A percentile compares a stretch with the other conserved stretches of the same genome.
Evolutionary conservation across 306 rosid species (phyloP).

Genomic region (Casuarina equisetifolia): DNA sequence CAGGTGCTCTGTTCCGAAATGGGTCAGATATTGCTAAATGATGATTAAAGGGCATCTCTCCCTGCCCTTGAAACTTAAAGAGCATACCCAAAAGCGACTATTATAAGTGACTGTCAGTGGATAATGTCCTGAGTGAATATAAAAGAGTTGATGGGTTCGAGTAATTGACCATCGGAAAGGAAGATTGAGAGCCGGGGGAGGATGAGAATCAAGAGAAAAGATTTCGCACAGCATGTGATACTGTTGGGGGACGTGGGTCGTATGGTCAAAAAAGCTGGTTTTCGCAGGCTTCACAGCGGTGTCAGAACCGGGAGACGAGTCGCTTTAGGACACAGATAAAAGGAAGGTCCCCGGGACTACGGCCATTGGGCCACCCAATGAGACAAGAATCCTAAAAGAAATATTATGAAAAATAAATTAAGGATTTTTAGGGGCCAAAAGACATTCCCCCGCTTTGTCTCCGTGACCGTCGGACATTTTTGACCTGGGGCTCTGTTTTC

Average conservation of each 20-base stretch:
- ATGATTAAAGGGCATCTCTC: neutral
- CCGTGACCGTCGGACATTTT: neutral
- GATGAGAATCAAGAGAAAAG: neutral
- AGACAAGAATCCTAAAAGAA: neutral
- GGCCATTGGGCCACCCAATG: neutral
- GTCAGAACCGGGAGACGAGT: neutral
- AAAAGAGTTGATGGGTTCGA: conserved; percentile 7
- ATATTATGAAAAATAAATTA: neutral
- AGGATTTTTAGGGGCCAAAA: conserved; percentile 5
- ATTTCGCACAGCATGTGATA: conserved; percentile 23
- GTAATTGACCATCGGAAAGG: conserved; percentile 27
- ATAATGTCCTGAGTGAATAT: neutral
- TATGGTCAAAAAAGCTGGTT: neutral
- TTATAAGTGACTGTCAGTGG: neutral
- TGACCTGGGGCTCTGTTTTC: neutral
- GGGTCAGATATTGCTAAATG: too few relatives aligned
- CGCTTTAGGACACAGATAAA: neutral
- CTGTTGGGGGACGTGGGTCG: neutral
- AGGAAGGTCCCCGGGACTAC: neutral
- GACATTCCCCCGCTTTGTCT: conserved; percentile 28
- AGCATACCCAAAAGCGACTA: neutral
- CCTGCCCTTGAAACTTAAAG: neutral
- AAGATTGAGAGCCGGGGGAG: neutral
- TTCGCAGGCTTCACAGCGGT: neutral
- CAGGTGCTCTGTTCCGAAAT: too few relatives aligned